Evolutionary conservation across 306 rosid genomes (phyloP).

Genomic region (Prunus davidiana): DNA sequence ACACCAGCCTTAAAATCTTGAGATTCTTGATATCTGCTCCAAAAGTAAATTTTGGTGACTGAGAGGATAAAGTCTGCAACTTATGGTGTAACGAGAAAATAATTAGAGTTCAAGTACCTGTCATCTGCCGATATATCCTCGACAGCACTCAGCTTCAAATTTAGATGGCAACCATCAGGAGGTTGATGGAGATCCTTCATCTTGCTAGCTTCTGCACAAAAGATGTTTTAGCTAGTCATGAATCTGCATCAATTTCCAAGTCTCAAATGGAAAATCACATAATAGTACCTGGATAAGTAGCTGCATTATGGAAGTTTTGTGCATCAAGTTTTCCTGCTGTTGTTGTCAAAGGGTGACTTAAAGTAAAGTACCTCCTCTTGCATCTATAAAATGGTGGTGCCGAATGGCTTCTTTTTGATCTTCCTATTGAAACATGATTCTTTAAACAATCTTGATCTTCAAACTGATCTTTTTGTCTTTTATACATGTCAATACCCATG

Average conservation of each 20-base stretch:
- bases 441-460: conserved; percentile 30
- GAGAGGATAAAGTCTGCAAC: conserved; percentile 17
- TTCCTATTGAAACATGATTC: conserved; percentile 25
- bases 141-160: conserved; percentile 20
- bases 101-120: conserved; percentile 37
- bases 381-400: conserved; percentile 78
- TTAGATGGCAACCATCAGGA: conserved; percentile 17
- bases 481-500: conserved; percentile 18
- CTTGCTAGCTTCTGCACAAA: conserved; percentile 41
- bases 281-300: conserved; percentile 45
- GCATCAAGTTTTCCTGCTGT: conserved; percentile 29
- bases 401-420: conserved; percentile 65
- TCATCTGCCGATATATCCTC: conserved; percentile 34
- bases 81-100: not conserved
- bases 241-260: not conserved
- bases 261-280: conserved; percentile 16
- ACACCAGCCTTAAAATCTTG: conserved; percentile 32
- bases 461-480: conserved; percentile 25
- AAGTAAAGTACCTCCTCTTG: conserved; percentile 53
- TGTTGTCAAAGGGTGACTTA: conserved; percentile 38
- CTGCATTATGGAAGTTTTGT: conserved; percentile 29
- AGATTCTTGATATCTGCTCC: conserved; percentile 42
- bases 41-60: conserved; percentile 21
- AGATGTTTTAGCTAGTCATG: conserved; percentile 19
- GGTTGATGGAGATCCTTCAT: conserved; percentile 32